phyloP scores from a whole-genome alignment of 768 basidiomycete genomes.

The Leucosporidium creatinivorum region DNA sequence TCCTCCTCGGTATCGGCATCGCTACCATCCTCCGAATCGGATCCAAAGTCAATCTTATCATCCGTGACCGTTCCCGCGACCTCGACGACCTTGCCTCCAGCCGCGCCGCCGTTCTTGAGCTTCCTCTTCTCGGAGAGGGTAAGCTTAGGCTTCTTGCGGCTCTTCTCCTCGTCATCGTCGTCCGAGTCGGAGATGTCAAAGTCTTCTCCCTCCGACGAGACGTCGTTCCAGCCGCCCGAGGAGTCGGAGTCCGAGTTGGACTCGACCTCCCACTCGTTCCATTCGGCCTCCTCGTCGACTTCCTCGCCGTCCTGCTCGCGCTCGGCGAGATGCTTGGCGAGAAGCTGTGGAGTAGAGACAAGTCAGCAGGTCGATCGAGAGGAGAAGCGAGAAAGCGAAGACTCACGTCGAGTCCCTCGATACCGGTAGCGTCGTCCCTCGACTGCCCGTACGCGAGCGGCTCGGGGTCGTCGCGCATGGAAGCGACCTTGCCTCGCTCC shows the following conservation, averaged over 20 bases:
- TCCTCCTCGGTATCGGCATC: conserved; percentile 29
- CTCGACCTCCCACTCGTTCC: conserved; percentile 61
- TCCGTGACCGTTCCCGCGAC: conserved; percentile 19
- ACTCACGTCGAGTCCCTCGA: conserved; percentile 79
- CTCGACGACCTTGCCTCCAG: conserved; percentile 9
- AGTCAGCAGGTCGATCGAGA: not conserved
- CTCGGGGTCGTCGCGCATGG: conserved; percentile 46
- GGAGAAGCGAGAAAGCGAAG: not conserved
- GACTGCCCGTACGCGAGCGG: conserved; percentile 74
- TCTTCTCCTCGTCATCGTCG: conserved; percentile 70
- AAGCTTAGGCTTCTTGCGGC: conserved; percentile 21
- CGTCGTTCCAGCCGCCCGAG: conserved; percentile 68
- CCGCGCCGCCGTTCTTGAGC: conserved; percentile 30
- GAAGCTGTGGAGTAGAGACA: conserved; percentile 50
- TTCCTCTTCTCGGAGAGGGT: conserved; percentile 13
- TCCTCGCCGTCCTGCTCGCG: conserved; percentile 55
- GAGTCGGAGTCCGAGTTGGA: conserved; percentile 50
- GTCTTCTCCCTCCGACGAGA: conserved; percentile 59
- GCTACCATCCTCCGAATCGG: conserved; percentile 19
- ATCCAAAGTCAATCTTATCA: conserved; percentile 28
- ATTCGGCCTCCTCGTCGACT: conserved; percentile 58
- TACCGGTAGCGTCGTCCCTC: conserved; percentile 65
- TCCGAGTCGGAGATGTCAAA: conserved; percentile 46
- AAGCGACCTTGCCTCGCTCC: conserved; percentile 87
- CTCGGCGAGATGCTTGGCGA: conserved; percentile 61